A percentile compares a stretch with the other conserved stretches of the same genome.
These are phyloP conservation scores for Ramularia endophylla DNA, from an alignment of 2,329 filamentous ascomycete species.

Conservation along the genomic window DNA sequence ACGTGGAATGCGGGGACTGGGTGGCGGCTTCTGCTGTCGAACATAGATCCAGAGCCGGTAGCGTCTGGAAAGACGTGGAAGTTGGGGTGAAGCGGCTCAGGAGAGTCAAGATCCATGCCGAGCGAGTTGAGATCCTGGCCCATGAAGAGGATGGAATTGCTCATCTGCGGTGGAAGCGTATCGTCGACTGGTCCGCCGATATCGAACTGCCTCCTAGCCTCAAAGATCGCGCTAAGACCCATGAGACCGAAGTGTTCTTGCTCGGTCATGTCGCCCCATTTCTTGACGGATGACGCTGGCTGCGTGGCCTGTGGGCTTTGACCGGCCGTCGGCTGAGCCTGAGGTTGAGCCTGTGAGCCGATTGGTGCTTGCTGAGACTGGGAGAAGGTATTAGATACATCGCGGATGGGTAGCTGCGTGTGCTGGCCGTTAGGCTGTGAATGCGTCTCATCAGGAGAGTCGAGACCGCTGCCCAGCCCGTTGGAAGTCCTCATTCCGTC, in stretches of 20 bases:
- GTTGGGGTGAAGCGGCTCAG: conserved; percentile 52
- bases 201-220: conserved; percentile 23
- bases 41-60: conserved; percentile 24
- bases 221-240: conserved; percentile 50
- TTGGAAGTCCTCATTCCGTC: conserved; percentile 32
- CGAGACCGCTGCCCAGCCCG: conserved; percentile 18
- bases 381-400: conserved; percentile 15
- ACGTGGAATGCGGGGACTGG: conserved; percentile 59
- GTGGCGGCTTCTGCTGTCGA: conserved; percentile 45
- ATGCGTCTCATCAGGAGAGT: conserved; percentile 20
- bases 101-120: conserved; percentile 55
- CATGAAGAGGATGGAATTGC: conserved; percentile 42
- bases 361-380: conserved; percentile 22
- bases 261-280: conserved; percentile 53
- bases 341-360: conserved; percentile 13
- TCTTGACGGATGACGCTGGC: conserved; percentile 33
- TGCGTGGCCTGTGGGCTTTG: conserved; percentile 14
- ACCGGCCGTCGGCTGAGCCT: conserved; percentile 5
- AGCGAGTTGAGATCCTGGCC: conserved; percentile 60
- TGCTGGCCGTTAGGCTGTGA: conserved; percentile 20
- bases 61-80: conserved; percentile 58
- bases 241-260: conserved; percentile 55
- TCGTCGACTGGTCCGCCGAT: conserved; percentile 23
- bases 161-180: conserved; percentile 24
- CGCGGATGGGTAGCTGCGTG: conserved; percentile 22